Base-by-base conservation (phyloP, 2,329 filamentous ascomycete genomes). In the Fusarium sp. region DNA sequence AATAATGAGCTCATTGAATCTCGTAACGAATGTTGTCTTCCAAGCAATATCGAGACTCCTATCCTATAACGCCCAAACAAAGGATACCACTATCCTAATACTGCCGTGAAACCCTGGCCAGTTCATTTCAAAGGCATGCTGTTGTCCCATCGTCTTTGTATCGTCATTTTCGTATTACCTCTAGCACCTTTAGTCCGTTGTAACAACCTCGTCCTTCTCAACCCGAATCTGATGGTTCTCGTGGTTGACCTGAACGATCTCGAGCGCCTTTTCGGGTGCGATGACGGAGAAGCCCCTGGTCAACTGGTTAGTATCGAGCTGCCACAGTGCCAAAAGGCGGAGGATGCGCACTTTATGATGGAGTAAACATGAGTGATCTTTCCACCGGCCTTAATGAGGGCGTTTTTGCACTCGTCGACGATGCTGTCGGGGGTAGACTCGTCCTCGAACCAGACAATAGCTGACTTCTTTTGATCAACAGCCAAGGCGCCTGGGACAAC, bases 341-440 rank as follows among this genome's bases (percentile, higher is more conserved):
- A 45, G 54, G 24, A 24, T 31, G 47, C 91, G 80, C 87, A 94
- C 92, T 90, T 89, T 82, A 92, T 89, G 66, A 91, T 80, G 52
- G 85, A 84, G 82, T 94, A 96, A 79, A 92, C 89, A 84, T 97
- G 94, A 28, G 93, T 96, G 77, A 98, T 94, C 56, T 89, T 83
- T 44, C 94, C 94, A 56, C 93, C 93, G 44, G 91, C 91, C 51
- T 91, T 86, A 59, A 86, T 83, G 77, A 98, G 91, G 6, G 90
- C 89, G 47, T 92, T 83, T 85, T 92, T 96, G 49, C 94, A 94
- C 63, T 93, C 83, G 28, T 90, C 84, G 38, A 98, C 82, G 41
- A 97, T 85, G 41, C 86, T 87, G 72, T 92, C 85, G 26, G 94
- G 92, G 6, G 84, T 77, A 20, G 91, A 92, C 54, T 90, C 87